Evolutionary conservation across 768 basidiomycete genomes (phyloP).

Genomic region (Boletus reticuloceps): DNA sequence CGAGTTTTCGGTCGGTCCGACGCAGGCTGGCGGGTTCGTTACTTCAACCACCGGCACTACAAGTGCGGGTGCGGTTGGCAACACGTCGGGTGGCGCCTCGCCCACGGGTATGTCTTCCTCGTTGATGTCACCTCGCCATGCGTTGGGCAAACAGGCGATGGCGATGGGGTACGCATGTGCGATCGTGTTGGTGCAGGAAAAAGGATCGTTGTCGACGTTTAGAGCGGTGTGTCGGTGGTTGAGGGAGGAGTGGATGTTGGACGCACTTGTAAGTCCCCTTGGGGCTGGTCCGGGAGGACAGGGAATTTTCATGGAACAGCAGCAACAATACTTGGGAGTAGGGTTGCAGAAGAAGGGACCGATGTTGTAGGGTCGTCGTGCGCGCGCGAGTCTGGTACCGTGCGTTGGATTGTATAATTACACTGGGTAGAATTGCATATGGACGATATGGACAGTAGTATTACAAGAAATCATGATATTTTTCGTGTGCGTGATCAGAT

Average conservation of each 20-base stretch:
- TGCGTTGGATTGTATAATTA: background rate
- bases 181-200: conserved; percentile 82
- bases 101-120: conserved; percentile 21
- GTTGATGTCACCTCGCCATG: conserved; percentile 27
- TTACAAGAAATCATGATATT: no score
- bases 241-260: conserved; percentile 63
- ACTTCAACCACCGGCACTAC: conserved; percentile 12
- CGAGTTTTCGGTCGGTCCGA: conserved; percentile 53
- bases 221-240: conserved; percentile 70
- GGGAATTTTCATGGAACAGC: conserved; percentile 42
- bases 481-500: no score
- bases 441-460: no score
- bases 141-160: conserved; percentile 24
- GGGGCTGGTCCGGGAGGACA: conserved; percentile 24
- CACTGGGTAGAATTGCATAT: no score
- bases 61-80: no score
- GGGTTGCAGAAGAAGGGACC: conserved; percentile 27
- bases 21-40: conserved; percentile 23
- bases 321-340: conserved; percentile 13
- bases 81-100: conserved; percentile 6
- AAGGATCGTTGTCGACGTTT: conserved; percentile 87
- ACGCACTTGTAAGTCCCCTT: conserved; percentile 30
- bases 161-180: conserved; percentile 49
- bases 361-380: conserved; percentile 16
- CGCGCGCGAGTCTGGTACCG: conserved; percentile 7